These are phyloP conservation scores for Fistulinella cinereoalba DNA, from an alignment of 1,284 basidiomycete genomes.

Conservation along the genomic window DNA sequence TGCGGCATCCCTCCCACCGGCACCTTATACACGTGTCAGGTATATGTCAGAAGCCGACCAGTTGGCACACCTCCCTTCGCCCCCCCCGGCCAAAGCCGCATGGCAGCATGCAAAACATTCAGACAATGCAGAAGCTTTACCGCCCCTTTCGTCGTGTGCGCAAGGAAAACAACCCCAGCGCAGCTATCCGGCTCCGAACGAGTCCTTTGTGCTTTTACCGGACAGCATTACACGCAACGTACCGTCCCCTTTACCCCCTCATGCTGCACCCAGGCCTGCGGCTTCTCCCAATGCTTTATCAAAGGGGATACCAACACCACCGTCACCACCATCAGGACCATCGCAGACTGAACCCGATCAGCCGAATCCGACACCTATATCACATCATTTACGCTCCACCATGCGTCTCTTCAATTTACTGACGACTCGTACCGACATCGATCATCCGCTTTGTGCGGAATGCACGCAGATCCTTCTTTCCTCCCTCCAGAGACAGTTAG, in stretches of 20 bases:
- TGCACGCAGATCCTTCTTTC: conserved; percentile 84
- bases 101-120: conserved; percentile 54
- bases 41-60: conserved; percentile 51
- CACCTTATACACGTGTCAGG: conserved; percentile 41
- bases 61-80: conserved; percentile 52
- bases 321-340: conserved; percentile 24
- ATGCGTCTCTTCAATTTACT: conserved; percentile 76
- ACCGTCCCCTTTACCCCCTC: conserved; percentile 45
- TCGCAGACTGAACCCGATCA: conserved; percentile 46
- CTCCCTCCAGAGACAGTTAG: conserved; percentile 78
- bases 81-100: conserved; percentile 55
- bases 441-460: conserved; percentile 94
- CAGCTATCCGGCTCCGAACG: conserved; percentile 56
- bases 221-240: conserved; percentile 73
- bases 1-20: conserved; percentile 64
- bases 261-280: conserved; percentile 40
- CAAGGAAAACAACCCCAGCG: conserved; percentile 58
- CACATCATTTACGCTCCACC: conserved; percentile 74
- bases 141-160: conserved; percentile 44
- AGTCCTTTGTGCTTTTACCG: conserved; percentile 88
- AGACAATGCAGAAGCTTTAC: conserved; percentile 34
- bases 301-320: conserved; percentile 20
- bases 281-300: conserved; percentile 30
- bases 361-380: conserved; percentile 67
- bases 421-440: conserved; percentile 78